phyloP scores from a whole-genome alignment of 2,329 filamentous ascomycete genomes.

The Macrophomina pseudophaseolina region DNA sequence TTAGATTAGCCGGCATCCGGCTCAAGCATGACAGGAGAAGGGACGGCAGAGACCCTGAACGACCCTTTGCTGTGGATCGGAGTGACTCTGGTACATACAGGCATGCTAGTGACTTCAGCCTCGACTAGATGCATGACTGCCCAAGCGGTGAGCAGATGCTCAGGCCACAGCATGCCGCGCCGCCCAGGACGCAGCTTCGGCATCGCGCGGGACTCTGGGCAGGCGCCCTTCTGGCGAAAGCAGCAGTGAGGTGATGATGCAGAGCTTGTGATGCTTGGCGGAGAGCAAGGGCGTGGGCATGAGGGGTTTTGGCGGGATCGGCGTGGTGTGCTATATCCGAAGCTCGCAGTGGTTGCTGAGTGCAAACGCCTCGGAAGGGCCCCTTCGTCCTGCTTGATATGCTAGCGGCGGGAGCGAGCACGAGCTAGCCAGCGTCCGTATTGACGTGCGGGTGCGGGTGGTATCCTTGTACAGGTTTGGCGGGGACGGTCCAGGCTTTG shows the following conservation, averaged over 20 bases:
- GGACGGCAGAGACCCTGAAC: slow-evolving; percentile 9
- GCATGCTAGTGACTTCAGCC: not conserved
- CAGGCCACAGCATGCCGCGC: not conserved
- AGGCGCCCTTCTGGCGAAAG: not conserved
- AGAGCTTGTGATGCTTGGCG: not conserved
- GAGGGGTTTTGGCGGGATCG: not conserved
- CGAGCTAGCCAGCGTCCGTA: slow-evolving; percentile 8
- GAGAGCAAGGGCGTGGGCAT: not conserved
- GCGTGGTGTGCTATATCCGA: slow-evolving; percentile 7
- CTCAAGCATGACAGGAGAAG: not conserved
- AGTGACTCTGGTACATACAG: not conserved
- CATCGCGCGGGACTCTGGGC: not conserved
- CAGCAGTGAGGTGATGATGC: slow-evolving; percentile 6
- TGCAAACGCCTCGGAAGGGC: slow-evolving; percentile 14
- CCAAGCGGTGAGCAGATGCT: slow-evolving; percentile 17
- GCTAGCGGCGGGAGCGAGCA: slow-evolving; percentile 8
- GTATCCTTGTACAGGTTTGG: slow-evolving; percentile 7
- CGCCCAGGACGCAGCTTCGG: not conserved
- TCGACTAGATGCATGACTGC: slow-evolving; percentile 12
- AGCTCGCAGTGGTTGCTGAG: not conserved
- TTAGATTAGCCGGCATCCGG: not conserved
- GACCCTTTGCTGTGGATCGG: not conserved
- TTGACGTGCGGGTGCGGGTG: slow-evolving; percentile 11
- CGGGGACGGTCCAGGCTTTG: not conserved
- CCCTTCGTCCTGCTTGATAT: not conserved